These are phyloP conservation scores for Raffaelea ambrosiae DNA, from an alignment of 2,329 filamentous ascomycete genomes.

Conservation along the genomic window DNA sequence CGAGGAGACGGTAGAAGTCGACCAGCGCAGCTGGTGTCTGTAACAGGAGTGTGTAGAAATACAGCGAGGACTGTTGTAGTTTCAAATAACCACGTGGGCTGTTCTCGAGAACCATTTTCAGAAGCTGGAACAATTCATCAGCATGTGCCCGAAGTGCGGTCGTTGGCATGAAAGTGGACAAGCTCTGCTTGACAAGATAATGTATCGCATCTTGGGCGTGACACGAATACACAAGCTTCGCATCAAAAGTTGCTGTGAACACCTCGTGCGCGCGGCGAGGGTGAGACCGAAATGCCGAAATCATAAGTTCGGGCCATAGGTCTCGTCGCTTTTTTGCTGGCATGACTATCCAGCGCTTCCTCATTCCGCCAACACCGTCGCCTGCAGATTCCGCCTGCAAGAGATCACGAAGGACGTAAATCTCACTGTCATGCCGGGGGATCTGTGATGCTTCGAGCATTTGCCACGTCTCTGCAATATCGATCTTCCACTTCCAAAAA, in stretches of 20 bases:
- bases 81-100: slow-evolving; percentile 15
- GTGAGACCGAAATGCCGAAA: slow-evolving; percentile 24
- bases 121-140: background rate
- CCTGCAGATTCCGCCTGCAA: slow-evolving; percentile 7
- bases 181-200: slow-evolving; percentile 16
- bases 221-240: slow-evolving; percentile 24
- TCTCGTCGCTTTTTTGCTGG: slow-evolving; percentile 16
- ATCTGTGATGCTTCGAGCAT: slow-evolving; percentile 6
- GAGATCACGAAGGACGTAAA: slow-evolving; percentile 17
- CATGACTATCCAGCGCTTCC: slow-evolving; percentile 22
- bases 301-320: slow-evolving; percentile 25
- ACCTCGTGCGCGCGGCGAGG: slow-evolving; percentile 24
- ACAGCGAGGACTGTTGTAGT: slow-evolving; percentile 29
- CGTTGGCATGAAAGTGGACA: slow-evolving; percentile 1
- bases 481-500: slow-evolving; percentile 11
- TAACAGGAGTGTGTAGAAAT: slow-evolving; percentile 8
- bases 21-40: slow-evolving; percentile 14
- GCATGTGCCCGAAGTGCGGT: background rate
- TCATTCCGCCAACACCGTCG: slow-evolving; percentile 20
- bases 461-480: slow-evolving; percentile 6
- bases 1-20: slow-evolving; percentile 27
- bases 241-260: slow-evolving; percentile 28
- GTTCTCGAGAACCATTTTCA: slow-evolving; percentile 10
- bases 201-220: slow-evolving; percentile 27
- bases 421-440: slow-evolving; percentile 1